Conservation (phyloP, 257 asterid genomes). For the Rehmannia glutinosa region DNA sequence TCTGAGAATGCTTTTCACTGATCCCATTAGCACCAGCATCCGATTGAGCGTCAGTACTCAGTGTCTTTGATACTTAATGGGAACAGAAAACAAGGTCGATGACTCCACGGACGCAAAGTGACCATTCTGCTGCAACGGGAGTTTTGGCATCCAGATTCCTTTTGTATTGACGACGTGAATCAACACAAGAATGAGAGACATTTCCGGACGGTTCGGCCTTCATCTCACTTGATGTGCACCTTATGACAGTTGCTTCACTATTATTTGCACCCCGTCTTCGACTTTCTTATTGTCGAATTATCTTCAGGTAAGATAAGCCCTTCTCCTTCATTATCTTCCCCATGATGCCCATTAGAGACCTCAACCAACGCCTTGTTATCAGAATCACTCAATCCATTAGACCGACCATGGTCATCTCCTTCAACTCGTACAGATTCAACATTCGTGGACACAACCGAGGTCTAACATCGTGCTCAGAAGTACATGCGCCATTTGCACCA, state of each 20-base stretch:
- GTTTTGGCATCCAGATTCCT: not conserved
- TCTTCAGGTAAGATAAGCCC: conserved; percentile 24
- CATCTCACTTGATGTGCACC: conserved; percentile 21
- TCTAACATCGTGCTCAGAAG: conserved; percentile 19
- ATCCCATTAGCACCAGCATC: conserved; percentile 25
- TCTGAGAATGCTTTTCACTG: conserved; percentile 27
- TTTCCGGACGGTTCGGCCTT: conserved; percentile 14
- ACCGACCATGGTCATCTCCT: conserved; percentile 21
- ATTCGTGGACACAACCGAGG: conserved; percentile 21
- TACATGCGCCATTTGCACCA: conserved; percentile 28
- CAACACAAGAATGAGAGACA: conserved; percentile 27
- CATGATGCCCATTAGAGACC: conserved; percentile 26
- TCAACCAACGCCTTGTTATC: conserved; percentile 23
- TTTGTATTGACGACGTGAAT: not conserved
- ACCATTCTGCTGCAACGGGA: conserved; percentile 28
- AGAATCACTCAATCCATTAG: conserved; percentile 21
- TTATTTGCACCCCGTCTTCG: conserved; percentile 22
- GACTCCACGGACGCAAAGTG: conserved; percentile 32
- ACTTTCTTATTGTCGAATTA: conserved; percentile 17
- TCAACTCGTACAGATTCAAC: conserved; percentile 25
- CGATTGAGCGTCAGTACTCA: conserved; percentile 25
- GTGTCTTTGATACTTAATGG: conserved; percentile 42
- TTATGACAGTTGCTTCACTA: conserved; percentile 22
- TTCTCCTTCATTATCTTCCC: conserved; percentile 26
- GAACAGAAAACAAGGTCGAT: conserved; percentile 37